Conservation (phyloP, 768 basidiomycete species). For the Daedaleopsis nitida region DNA sequence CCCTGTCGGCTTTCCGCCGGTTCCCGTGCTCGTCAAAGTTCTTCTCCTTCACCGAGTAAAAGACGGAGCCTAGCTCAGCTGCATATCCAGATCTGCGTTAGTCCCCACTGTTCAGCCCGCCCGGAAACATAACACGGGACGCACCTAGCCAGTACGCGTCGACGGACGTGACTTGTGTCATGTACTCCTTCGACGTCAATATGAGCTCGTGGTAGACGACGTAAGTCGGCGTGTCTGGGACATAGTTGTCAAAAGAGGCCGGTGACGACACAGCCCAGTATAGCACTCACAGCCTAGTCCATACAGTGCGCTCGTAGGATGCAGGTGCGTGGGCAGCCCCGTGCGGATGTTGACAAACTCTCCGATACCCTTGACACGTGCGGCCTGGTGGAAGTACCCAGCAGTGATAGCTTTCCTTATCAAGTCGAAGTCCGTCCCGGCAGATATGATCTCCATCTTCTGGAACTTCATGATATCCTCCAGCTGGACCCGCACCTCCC, state of each 20-base stretch:
- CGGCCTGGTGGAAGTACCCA: conserved; percentile 99
- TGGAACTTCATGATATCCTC: conserved; percentile 99
- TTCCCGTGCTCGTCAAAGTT: conserved; percentile 90
- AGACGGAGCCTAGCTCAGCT: conserved; percentile 95
- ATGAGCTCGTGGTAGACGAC: conserved; percentile 97
- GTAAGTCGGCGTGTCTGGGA: conserved; percentile 89
- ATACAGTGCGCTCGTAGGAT: conserved; percentile 95
- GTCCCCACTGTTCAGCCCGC: not conserved
- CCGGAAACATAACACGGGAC: conserved; percentile 25
- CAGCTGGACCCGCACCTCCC: conserved; percentile 93
- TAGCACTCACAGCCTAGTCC: conserved; percentile 84
- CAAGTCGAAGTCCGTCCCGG: conserved; percentile 94
- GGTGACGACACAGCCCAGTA: not conserved
- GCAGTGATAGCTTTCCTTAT: conserved; percentile 95
- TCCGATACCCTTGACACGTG: conserved; percentile 96
- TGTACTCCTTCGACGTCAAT: conserved; percentile 94
- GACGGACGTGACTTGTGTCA: conserved; percentile 98
- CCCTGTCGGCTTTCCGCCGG: conserved; percentile 76
- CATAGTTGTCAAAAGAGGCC: conserved; percentile 1
- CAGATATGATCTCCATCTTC: conserved; percentile 91
- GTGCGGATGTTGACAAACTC: conserved; percentile 98
- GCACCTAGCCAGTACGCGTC: conserved; percentile 97
- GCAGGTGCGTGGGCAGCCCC: conserved; percentile 91
- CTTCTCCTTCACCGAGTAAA: conserved; percentile 98
- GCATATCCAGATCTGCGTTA: not conserved